phyloP scores from a whole-genome alignment of 1,139 yeast species.

The Kluyveromyces marxianus region DNA sequence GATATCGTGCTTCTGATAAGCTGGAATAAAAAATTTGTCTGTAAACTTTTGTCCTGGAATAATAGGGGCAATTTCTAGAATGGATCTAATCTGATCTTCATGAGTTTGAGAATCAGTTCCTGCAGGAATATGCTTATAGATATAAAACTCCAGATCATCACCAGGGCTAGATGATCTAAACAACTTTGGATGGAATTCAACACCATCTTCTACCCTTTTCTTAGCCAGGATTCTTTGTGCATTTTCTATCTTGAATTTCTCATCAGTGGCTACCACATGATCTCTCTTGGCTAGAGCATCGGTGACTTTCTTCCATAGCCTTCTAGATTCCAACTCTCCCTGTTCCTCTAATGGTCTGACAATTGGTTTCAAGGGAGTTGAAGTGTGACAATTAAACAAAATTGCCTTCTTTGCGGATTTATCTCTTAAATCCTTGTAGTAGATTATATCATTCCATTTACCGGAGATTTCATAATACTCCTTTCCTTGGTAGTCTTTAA shows the following conservation, averaged over 20 bases:
- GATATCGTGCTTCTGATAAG: conserved; percentile 43
- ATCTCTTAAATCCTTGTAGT: conserved; percentile 46
- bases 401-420: conserved; percentile 39
- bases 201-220: conserved; percentile 68
- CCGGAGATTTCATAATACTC: conserved; percentile 65
- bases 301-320: conserved; percentile 74
- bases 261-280: conserved; percentile 79
- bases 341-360: conserved; percentile 78
- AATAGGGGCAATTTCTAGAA: conserved; percentile 62
- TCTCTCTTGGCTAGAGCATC: conserved; percentile 69
- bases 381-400: conserved; percentile 56
- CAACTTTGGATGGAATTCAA: conserved; percentile 70
- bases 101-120: conserved; percentile 32
- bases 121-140: conserved; percentile 52
- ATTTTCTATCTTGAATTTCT: conserved; percentile 79
- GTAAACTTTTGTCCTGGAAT: conserved; percentile 69
- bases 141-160: conserved; percentile 49
- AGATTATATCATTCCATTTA: conserved; percentile 88
- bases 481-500: conserved; percentile 50
- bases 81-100: conserved; percentile 44
- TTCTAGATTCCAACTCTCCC: conserved; percentile 71
- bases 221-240: conserved; percentile 69
- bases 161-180: conserved; percentile 43
- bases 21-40: conserved; percentile 61
- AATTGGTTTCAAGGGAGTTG: conserved; percentile 49